Evolutionary conservation across 177 flowering plant species (phyloP).

Genomic region (Tripterygium wilfordii): DNA sequence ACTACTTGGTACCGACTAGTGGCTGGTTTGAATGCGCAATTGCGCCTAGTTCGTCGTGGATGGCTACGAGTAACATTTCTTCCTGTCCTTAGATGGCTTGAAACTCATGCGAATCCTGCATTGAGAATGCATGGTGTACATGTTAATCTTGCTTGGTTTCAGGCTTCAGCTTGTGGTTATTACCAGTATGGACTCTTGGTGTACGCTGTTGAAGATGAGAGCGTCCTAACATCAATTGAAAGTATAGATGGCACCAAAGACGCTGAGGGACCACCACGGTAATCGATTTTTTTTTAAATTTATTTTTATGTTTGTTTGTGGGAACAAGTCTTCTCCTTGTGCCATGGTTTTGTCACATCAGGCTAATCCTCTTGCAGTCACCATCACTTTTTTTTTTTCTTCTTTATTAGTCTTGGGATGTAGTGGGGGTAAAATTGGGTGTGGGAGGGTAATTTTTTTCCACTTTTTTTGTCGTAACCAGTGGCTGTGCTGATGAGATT

Average conservation of each 20-base stretch:
- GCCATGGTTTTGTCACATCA: too few species aligned
- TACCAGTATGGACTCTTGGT: slow-evolving; percentile 83
- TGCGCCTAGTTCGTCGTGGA: slow-evolving; percentile 89
- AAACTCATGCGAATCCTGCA: slow-evolving; percentile 86
- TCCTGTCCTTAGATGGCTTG: slow-evolving; percentile 78
- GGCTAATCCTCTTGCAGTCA: too few species aligned
- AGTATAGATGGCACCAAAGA: slow-evolving; percentile 17
- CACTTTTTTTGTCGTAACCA: too few species aligned
- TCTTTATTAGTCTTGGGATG: too few species aligned
- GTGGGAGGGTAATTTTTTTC: too few species aligned
- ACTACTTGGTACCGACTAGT: slow-evolving; percentile 94
- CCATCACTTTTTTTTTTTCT: too few species aligned
- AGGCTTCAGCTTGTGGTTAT: slow-evolving; percentile 74
- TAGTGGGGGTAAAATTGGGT: too few species aligned
- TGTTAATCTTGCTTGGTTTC: slow-evolving; percentile 82
- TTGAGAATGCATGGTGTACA: slow-evolving; percentile 55
- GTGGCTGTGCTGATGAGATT: too few species aligned
- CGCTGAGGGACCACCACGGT: slow-evolving; percentile 45
- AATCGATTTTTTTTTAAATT: slow-evolving; percentile 9
- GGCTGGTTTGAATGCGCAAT: slow-evolving; percentile 94
- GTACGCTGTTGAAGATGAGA: slow-evolving; percentile 47
- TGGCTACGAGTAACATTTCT: slow-evolving; percentile 53
- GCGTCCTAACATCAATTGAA: slow-evolving; percentile 12
- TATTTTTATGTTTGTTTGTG: too few species aligned
- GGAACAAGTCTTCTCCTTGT: too few species aligned